Evolutionary conservation across 345 rosid genomes (phyloP).

Genomic region (Syzygium grande): DNA sequence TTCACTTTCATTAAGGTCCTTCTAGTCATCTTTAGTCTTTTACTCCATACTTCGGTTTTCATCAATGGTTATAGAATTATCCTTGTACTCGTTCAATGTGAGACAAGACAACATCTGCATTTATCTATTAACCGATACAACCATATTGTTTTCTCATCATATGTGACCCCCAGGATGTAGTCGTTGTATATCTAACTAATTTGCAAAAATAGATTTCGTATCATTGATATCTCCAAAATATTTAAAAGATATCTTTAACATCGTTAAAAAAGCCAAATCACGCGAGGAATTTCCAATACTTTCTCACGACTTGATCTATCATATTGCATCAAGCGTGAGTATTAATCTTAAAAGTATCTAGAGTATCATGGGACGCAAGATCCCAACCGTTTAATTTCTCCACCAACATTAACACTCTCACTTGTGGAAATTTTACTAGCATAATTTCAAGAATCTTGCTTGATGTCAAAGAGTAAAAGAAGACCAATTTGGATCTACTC

Average conservation of each 20-base stretch:
- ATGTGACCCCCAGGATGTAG: no score
- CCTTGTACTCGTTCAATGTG: no score
- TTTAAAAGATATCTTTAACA: neutral
- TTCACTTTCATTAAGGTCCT: no score
- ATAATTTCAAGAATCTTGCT: neutral
- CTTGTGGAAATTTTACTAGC: neutral
- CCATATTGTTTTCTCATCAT: no score
- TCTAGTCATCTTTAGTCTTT: no score
- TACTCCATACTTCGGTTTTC: no score
- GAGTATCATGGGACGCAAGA: neutral
- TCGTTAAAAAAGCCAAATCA: neutral
- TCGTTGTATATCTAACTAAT: neutral
- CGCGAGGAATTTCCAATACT: neutral
- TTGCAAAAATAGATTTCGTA: neutral
- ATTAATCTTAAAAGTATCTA: neutral
- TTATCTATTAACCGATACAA: no score
- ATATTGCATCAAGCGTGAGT: neutral
- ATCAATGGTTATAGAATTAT: no score
- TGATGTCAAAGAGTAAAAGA: neutral
- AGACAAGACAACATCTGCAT: no score
- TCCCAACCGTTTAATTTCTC: neutral
- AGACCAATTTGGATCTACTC: neutral
- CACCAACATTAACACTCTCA: neutral
- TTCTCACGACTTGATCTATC: neutral
- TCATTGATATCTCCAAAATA: neutral